Conservation (phyloP, 495 filamentous ascomycete genomes). For the Astrocystis sublimbata region DNA sequence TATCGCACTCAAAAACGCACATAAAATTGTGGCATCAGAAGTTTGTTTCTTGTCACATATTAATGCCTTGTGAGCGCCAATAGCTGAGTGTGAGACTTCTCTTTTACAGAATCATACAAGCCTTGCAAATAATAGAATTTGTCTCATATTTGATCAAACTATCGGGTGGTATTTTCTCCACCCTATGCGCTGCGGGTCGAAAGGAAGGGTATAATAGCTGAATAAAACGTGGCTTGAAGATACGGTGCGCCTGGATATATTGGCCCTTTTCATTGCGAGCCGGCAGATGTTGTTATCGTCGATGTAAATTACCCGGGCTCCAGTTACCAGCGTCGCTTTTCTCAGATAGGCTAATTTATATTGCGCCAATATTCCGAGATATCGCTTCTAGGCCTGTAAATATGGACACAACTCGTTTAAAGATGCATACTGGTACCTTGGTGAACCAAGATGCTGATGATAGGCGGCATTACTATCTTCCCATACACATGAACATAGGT, state of each 20-base stretch:
- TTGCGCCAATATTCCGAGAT: not conserved
- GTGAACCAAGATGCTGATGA: not conserved
- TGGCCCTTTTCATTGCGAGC: not conserved
- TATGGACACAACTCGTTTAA: not conserved
- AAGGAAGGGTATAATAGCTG: too few relatives aligned
- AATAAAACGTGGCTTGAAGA: too few relatives aligned
- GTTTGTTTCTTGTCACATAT: too few relatives aligned
- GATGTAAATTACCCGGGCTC: conserved; percentile 7
- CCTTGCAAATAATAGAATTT: too few relatives aligned
- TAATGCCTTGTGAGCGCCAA: too few relatives aligned
- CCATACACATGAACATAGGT: not conserved
- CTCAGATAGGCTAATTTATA: conserved; percentile 13
- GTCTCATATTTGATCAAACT: too few relatives aligned
- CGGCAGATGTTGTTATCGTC: conserved; percentile 1
- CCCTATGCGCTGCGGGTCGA: too few relatives aligned
- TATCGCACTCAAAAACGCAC: too few relatives aligned
- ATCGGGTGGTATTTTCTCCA: too few relatives aligned
- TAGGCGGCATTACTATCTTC: conserved; percentile 10
- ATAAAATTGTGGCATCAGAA: too few relatives aligned
- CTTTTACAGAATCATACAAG: too few relatives aligned
- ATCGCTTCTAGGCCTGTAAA: not conserved
- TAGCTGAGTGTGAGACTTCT: too few relatives aligned
- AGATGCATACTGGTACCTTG: conserved; percentile 5
- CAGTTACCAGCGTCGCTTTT: not conserved
- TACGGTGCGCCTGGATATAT: not conserved